Conservation (phyloP, 2,329 filamentous ascomycete genomes). For the Venturia oleaginea region DNA sequence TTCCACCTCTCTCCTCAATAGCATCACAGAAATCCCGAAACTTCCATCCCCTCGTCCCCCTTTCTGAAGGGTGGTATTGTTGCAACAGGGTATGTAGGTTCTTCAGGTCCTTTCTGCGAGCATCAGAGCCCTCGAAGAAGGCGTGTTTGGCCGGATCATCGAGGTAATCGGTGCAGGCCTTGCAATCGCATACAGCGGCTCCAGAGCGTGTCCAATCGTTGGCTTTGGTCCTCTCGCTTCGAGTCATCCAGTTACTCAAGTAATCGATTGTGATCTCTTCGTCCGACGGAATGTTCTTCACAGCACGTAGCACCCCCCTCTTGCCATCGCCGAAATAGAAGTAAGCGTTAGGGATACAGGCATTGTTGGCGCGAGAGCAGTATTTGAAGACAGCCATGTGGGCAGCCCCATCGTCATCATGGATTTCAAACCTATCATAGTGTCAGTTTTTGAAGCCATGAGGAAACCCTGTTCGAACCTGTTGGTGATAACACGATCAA, state of each 20-base stretch:
- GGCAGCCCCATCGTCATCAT: neutral
- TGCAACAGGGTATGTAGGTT: neutral
- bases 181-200: neutral
- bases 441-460: no score
- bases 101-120: neutral
- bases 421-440: no score
- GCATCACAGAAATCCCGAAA: neutral
- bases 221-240: neutral
- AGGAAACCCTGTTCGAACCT: neutral
- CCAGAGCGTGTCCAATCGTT: neutral
- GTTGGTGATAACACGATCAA: neutral
- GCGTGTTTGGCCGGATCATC: neutral
- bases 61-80: neutral
- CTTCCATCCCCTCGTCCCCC: neutral
- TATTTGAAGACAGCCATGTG: neutral
- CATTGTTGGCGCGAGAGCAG: neutral
- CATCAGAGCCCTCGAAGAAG: neutral
- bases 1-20: neutral
- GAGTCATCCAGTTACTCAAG: neutral
- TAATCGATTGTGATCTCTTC: neutral
- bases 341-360: neutral
- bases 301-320: neutral
- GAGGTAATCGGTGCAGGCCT: neutral
- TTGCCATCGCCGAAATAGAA: neutral
- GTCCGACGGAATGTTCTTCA: neutral